Base-by-base conservation (phyloP, 164 flowering plant species). In the Sedum album region DNA sequence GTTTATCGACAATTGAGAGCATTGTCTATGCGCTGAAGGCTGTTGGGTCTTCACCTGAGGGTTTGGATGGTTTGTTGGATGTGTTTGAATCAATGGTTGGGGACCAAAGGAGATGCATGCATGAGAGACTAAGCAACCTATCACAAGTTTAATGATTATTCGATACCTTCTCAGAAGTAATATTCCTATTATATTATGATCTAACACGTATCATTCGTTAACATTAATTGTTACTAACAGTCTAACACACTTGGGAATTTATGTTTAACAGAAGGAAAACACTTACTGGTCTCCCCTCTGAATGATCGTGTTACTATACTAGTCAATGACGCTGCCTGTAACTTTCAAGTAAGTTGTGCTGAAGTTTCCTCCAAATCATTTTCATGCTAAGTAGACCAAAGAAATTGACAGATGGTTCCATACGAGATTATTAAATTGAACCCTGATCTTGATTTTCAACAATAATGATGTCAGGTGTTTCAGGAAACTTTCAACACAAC, bases 1-100 rank as follows among this genome's bases (percentile, higher is more conserved):
- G 71, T 73, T 71, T 89, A 86, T 92, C 97, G 31, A 89, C 97
- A 55, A 82, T 92, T 62, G 97, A 92, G 78, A 92, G 97, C 79
- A 83, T 88, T 67, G 89, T 89, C 13, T 86, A 78, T 79, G 85
- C 93, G 0, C 28, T 89, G 74, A 86, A 87, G 78, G 85, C 78
- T 31, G 31, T 88, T n/a, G 96, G 91, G 35, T 82, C 84, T 21
- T 70, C 82, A 36, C 51, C 68, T 60, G 80, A 77, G 20, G 94
- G 82, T 11, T 76, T 89, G 79, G 87, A 88, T 68, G 68, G 76
- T 74, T 77, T 92, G 5, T 75, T 92, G 84, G 81, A 82, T 71
- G 91, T 86, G 67, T 88, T 92, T 69, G 86, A 75, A 72, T 92
- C 96, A 15, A 88, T 92, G 96, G 85, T 92, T 60, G 80, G 69